These are phyloP conservation scores for Pyrenula massariospora DNA, from an alignment of 495 filamentous ascomycete genomes.

Conservation along the genomic window DNA sequence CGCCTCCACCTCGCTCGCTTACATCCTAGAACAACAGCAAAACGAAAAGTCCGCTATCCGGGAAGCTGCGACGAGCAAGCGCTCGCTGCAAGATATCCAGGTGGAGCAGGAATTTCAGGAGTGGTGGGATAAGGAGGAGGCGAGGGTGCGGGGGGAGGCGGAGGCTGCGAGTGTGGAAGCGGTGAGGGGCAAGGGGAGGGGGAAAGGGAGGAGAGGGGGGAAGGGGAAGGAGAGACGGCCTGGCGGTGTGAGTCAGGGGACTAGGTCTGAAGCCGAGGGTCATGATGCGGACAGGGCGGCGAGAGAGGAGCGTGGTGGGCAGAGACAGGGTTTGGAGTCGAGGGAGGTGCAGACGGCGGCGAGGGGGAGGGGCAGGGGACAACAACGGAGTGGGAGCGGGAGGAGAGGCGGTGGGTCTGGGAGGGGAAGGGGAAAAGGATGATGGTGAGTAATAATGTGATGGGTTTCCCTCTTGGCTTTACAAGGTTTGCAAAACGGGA, in stretches of 20 bases:
- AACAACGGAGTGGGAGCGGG: slow-evolving; percentile 1
- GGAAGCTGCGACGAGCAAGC: slow-evolving; percentile 69
- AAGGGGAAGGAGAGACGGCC: slow-evolving; percentile 16
- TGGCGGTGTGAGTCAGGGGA: slow-evolving; percentile 3
- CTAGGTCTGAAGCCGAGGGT: neutral
- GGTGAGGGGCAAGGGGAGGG: slow-evolving; percentile 8
- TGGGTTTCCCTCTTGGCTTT: no score
- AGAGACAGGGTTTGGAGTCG: no score
- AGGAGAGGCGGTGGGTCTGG: neutral
- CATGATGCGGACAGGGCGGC: no score
- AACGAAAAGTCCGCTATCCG: slow-evolving; percentile 71
- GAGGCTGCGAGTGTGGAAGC: slow-evolving; percentile 28
- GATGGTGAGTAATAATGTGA: no score
- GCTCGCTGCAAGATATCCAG: slow-evolving; percentile 86
- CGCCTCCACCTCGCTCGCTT: slow-evolving; percentile 62
- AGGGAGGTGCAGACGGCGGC: no score
- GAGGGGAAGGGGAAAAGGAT: no score
- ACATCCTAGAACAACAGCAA: slow-evolving; percentile 80
- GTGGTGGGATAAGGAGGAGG: slow-evolving; percentile 94
- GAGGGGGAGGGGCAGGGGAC: slow-evolving; percentile 1
- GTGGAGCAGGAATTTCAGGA: slow-evolving; percentile 92
- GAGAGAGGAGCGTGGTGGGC: no score
- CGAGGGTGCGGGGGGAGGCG: slow-evolving; percentile 53
- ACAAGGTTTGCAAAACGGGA: no score
- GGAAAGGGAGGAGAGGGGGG: slow-evolving; percentile 14